Percentiles rank a stretch among this genome's conserved stretches.
Conservation (phyloP, 1,284 basidiomycete species). For the Malassezia sp. region DNA sequence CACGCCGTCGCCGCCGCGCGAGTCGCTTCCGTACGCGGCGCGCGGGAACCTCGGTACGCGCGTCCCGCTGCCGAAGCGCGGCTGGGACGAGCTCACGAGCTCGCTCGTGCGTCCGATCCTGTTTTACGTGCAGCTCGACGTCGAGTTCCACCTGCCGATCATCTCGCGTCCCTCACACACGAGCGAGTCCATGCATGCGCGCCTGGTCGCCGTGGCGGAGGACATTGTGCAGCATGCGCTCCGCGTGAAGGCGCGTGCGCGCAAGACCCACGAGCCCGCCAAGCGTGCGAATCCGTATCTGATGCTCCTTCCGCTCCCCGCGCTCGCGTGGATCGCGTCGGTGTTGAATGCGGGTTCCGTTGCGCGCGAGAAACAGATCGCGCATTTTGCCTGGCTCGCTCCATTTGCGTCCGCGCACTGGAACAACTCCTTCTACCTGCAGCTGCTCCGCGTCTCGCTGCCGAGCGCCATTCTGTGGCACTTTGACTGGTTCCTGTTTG, state of each 20-base stretch:
- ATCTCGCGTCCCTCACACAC: neutral
- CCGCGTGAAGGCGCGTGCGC: neutral
- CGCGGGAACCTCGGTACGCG: neutral
- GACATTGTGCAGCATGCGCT: constrained; percentile 1
- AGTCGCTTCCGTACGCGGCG: neutral
- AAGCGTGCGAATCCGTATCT: neutral
- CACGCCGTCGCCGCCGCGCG: too few relatives aligned
- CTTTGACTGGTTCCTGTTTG: neutral
- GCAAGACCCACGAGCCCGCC: neutral
- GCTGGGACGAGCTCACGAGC: neutral
- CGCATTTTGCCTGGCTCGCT: too few relatives aligned
- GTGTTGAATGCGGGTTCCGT: too few relatives aligned
- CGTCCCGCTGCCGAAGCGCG: neutral
- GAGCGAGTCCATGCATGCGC: neutral
- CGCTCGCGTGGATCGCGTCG: too few relatives aligned
- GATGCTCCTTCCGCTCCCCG: neutral
- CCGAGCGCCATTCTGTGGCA: constrained; percentile 3
- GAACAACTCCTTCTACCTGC: too few relatives aligned
- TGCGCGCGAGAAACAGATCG: too few relatives aligned
- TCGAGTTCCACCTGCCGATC: constrained; percentile 5
- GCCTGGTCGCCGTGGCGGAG: neutral
- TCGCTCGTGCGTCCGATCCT: neutral
- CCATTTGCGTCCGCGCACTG: too few relatives aligned
- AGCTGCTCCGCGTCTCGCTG: too few relatives aligned
- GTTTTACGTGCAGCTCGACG: neutral